Evolutionary conservation across 495 filamentous ascomycete species (phyloP), one percentile per base, ranked within the genome.

Genomic region (Talaromyces proteolyticus): DNA sequence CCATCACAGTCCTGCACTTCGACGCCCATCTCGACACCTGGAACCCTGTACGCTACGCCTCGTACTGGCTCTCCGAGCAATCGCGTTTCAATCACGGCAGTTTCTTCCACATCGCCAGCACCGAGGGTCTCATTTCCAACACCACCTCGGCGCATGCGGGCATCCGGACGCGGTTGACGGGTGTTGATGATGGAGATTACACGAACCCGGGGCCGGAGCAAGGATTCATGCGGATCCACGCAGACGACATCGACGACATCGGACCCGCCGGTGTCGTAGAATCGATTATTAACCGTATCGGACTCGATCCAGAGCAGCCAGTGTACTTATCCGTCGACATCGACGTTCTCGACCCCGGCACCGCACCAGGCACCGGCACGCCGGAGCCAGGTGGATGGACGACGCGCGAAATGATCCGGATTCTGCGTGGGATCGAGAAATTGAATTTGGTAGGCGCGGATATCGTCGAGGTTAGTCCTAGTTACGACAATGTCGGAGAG

Each of bases 391-490:
- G 85, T 47, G 85, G 86, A 12, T 89, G 85, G 85, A 87, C 85
- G 11, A 87, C 78, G 23, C 67, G 85, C 19, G 86, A 89, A 64
- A 69, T 88, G 52, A 87, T 87, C 42, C 68, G 81, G 3, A 85
- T 89, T 44, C 58, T 88, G 63, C 71, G 85, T 20, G 86, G 85
- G 0, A 63, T 89, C 6, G 84, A 88, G 69, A 75, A 73, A 29
- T 53, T 89, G 60, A 87, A 88, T 60, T 57, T 88, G 1, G 83
- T 89, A 17, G 86, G 86, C 0, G 85, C 82, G 3, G 86, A 88
- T 66, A 82, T 92, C 53, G 89, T 95, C 19, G 89, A 95, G 76
- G 89, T 95, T 12, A 84, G 85, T 41, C 89, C 89, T 1, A 86
- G 87, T 11, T 93, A 95, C 63, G 88, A 93, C 66, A 88, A 87